These are phyloP conservation scores for Chaetomium fimeti DNA, from an alignment of 495 filamentous ascomycete species.

Conservation along the genomic window DNA sequence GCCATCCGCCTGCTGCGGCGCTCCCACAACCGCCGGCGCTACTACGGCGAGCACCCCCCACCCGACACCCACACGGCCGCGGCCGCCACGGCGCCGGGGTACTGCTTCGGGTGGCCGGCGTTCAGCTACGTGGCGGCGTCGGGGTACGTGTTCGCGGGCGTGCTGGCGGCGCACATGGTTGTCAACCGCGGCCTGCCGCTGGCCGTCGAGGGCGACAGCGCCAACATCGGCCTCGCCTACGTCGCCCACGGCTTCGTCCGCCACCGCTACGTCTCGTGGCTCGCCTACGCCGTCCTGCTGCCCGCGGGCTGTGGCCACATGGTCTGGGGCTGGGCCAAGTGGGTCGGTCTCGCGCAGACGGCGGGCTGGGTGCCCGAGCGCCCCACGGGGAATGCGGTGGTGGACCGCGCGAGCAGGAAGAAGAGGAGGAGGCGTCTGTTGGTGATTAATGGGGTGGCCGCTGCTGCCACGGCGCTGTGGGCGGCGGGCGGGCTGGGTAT, in stretches of 20 bases:
- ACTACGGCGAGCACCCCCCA: slow-evolving; percentile 50
- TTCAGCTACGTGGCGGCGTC: slow-evolving; percentile 63
- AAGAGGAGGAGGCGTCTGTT: slow-evolving; percentile 62
- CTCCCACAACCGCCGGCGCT: slow-evolving; percentile 62
- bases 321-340: slow-evolving; percentile 77
- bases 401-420: slow-evolving; percentile 45
- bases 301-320: slow-evolving; percentile 72
- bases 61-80: slow-evolving; percentile 10
- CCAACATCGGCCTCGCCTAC: slow-evolving; percentile 75
- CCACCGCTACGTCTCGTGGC: slow-evolving; percentile 61
- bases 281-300: slow-evolving; percentile 66
- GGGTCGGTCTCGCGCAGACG: slow-evolving; percentile 57
- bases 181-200: slow-evolving; percentile 71
- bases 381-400: slow-evolving; percentile 30
- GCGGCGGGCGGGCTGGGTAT: slow-evolving; percentile 76
- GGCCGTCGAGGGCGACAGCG: slow-evolving; percentile 75
- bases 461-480: slow-evolving; percentile 63
- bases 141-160: slow-evolving; percentile 63
- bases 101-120: slow-evolving; percentile 63
- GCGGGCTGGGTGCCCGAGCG: slow-evolving; percentile 35
- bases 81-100: slow-evolving; percentile 10
- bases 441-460: slow-evolving; percentile 62
- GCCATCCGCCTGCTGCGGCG: slow-evolving; percentile 72
- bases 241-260: slow-evolving; percentile 82
- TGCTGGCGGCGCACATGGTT: slow-evolving; percentile 66